Conservation (phyloP, 1,139 yeast genomes). For the Geotrichum siamense region DNA sequence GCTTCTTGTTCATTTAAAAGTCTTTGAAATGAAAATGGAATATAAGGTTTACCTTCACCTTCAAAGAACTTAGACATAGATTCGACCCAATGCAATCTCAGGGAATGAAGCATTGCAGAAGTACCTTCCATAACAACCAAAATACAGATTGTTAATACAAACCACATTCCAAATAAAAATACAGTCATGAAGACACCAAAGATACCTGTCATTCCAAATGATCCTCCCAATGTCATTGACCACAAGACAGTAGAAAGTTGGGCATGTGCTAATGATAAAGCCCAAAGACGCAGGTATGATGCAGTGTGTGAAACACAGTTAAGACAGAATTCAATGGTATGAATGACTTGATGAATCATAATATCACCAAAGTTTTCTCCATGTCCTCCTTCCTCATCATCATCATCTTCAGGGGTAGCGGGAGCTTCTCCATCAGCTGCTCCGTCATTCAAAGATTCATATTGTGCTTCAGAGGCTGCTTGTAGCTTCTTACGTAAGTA, state of each 20-base stretch:
- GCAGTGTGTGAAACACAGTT: conserved; percentile 98
- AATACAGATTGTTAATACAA: conserved; percentile 79
- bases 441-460: conserved; percentile 22
- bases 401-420: conserved; percentile 30
- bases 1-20: conserved; percentile 11
- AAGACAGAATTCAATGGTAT: conserved; percentile 94
- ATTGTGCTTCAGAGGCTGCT: conserved; percentile 18
- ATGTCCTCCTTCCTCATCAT: conserved; percentile 34
- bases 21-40: conserved; percentile 48
- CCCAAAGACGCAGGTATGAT: conserved; percentile 94
- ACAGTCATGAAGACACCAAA: conserved; percentile 69
- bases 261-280: conserved; percentile 93
- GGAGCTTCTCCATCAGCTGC: conserved; percentile 16
- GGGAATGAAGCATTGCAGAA: conserved; percentile 94
- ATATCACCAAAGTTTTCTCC: conserved; percentile 80
- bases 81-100: conserved; percentile 98
- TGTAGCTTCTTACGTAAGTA: conserved; percentile 41
- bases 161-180: conserved; percentile 89
- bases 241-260: conserved; percentile 91
- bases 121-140: conserved; percentile 98
- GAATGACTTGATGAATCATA: conserved; percentile 95
- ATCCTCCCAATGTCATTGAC: conserved; percentile 87
- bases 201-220: conserved; percentile 67
- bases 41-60: conserved; percentile 88
- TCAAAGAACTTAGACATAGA: conserved; percentile 97